These are phyloP conservation scores for Evernia prunastri DNA, from an alignment of 495 filamentous ascomycete species.

Conservation along the genomic window DNA sequence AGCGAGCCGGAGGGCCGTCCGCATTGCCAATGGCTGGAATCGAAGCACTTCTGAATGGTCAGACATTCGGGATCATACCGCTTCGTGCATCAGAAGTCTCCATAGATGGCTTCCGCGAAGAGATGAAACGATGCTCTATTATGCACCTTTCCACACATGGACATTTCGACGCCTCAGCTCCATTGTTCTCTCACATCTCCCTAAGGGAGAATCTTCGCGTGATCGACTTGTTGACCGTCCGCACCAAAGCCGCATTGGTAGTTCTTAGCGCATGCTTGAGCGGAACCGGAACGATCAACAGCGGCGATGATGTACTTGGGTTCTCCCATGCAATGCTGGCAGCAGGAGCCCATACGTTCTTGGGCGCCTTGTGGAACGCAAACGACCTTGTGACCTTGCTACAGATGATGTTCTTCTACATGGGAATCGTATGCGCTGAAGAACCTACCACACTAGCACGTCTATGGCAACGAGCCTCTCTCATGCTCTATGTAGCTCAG, in stretches of 20 bases:
- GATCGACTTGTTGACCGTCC: background rate
- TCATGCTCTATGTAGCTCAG: background rate
- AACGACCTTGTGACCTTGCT: background rate
- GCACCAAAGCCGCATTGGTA: background rate
- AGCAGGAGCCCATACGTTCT: background rate
- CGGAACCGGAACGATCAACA: background rate
- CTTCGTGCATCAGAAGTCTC: conserved; percentile 1
- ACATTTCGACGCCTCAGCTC: background rate
- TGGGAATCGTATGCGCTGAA: no score
- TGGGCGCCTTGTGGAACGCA: background rate
- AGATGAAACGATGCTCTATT: background rate
- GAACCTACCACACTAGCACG: no score
- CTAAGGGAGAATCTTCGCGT: background rate
- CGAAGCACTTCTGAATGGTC: background rate
- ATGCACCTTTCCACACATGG: conserved; percentile 6
- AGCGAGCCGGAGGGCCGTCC: background rate
- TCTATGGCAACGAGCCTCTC: background rate
- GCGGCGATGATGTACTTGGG: background rate
- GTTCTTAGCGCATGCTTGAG: background rate
- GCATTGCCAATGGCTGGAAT: conserved; percentile 1
- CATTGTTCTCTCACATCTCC: background rate
- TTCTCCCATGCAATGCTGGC: conserved; percentile 9
- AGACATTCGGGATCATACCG: background rate
- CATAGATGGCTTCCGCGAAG: background rate
- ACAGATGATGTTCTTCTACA: background rate